phyloP scores from a whole-genome alignment of 2,329 filamentous ascomycete genomes.

The Xylaria sp. region DNA sequence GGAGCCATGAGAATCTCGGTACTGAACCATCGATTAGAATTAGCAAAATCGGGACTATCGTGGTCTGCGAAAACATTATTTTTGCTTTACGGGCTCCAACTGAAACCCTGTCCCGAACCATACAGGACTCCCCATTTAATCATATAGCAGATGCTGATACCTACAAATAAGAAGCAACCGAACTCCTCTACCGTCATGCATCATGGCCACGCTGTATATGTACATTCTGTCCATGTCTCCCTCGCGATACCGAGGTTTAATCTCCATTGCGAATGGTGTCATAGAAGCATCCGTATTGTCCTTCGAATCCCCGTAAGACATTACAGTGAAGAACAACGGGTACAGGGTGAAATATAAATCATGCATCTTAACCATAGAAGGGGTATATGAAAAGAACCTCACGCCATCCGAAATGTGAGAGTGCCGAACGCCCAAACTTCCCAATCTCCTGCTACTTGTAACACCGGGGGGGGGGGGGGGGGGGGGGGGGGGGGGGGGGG shows the following conservation, averaged over 20 bases:
- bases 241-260: background rate
- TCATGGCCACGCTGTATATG: background rate
- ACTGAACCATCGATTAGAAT: background rate
- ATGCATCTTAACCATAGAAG: constrained; percentile 19
- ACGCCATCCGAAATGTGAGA: constrained; percentile 13
- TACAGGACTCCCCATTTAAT: background rate
- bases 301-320: background rate
- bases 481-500: no score
- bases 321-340: background rate
- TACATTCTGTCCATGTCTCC: constrained; percentile 4
- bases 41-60: background rate
- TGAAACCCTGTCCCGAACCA: background rate
- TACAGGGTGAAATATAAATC: constrained; percentile 7
- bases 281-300: background rate
- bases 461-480: no score
- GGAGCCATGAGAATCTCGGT: background rate
- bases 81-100: background rate
- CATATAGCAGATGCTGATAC: background rate
- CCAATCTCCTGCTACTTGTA: constrained; percentile 2
- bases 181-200: constrained; percentile 5
- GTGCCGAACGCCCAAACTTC: constrained; percentile 20
- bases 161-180: constrained; percentile 1
- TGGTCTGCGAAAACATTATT: background rate
- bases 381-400: constrained; percentile 35
- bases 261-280: background rate